Conservation (phyloP, 2,329 filamentous ascomycete genomes). For the Spiromastix sp. region DNA sequence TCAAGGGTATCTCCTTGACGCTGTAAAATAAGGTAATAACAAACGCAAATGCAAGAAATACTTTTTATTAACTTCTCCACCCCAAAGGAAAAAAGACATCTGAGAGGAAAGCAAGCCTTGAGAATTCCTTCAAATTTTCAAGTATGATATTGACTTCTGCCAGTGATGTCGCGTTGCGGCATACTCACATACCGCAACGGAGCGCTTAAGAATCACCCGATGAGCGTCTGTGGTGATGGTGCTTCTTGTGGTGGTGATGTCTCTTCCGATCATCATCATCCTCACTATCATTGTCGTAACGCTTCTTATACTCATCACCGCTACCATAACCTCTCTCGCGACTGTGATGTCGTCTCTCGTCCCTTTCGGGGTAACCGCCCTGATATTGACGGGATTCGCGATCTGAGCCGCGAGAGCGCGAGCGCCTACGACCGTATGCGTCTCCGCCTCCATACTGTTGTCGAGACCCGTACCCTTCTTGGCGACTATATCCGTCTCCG, state of each 20-base stretch:
- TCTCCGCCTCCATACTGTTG: constrained; percentile 5
- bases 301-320: constrained; percentile 10
- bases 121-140: too few species aligned
- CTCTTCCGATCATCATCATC: constrained; percentile 7
- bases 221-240: constrained; percentile 14
- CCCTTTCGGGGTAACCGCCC: constrained; percentile 9
- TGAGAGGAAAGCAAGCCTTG: too few species aligned
- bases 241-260: constrained; percentile 13
- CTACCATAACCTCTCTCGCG: constrained; percentile 11
- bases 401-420: constrained; percentile 5
- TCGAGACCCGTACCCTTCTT: constrained; percentile 12
- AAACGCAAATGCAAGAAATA: too few species aligned
- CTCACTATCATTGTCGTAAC: constrained; percentile 15
- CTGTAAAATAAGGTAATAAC: too few species aligned
- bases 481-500: constrained; percentile 11
- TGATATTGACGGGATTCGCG: constrained; percentile 8
- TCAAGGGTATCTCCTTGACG: too few species aligned
- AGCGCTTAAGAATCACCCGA: constrained; percentile 11
- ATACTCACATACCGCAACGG: too few species aligned
- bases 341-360: constrained; percentile 14
- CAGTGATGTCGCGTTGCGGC: too few species aligned
- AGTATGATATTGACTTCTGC: too few species aligned
- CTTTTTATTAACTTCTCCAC: too few species aligned
- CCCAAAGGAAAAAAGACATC: too few species aligned
- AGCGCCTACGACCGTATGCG: constrained; percentile 3